A percentile compares a stretch with the other conserved stretches of the same genome.
Evolutionary conservation across 306 rosid species (phyloP).

Genomic region (Malus sieversii): DNA sequence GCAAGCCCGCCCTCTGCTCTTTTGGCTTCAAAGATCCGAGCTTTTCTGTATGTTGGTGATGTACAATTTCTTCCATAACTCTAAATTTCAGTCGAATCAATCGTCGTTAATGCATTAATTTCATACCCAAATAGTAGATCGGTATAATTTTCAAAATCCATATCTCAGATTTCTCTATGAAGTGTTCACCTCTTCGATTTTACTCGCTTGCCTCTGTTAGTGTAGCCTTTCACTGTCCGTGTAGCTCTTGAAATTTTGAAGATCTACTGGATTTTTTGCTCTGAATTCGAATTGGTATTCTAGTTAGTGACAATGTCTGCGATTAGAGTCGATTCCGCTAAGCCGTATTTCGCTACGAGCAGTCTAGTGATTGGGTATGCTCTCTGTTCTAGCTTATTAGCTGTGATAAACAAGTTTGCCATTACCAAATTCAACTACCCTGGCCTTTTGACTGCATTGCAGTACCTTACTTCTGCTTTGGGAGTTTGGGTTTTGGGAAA

Average conservation of each 20-base stretch:
- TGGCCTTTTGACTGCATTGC: constrained; percentile 79
- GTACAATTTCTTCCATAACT: constrained; percentile 10
- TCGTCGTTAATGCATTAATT: not conserved
- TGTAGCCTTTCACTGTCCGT: not conserved
- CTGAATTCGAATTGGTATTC: not conserved
- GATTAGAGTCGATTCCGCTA: constrained; percentile 37
- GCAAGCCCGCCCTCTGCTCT: not conserved
- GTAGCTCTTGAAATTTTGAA: not conserved
- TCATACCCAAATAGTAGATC: constrained; percentile 1
- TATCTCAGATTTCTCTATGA: constrained; percentile 6
- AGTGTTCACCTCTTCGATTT: not conserved
- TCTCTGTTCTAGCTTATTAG: constrained; percentile 82
- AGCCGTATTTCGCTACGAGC: constrained; percentile 61
- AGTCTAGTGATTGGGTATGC: constrained; percentile 79
- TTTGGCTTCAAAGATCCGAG: constrained; percentile 19
- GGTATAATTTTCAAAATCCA: constrained; percentile 13
- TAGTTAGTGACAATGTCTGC: constrained; percentile 38
- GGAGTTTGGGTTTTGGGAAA: constrained; percentile 79
- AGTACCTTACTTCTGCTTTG: constrained; percentile 72
- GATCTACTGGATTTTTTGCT: constrained; percentile 3
- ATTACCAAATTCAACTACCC: constrained; percentile 89
- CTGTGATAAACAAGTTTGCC: constrained; percentile 92
- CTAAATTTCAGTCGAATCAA: not conserved
- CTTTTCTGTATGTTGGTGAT: constrained; percentile 35
- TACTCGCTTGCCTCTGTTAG: not conserved